Evolutionary conservation across 2,329 filamentous ascomycete genomes (phyloP).

Genomic region (Apiospora hydei): DNA sequence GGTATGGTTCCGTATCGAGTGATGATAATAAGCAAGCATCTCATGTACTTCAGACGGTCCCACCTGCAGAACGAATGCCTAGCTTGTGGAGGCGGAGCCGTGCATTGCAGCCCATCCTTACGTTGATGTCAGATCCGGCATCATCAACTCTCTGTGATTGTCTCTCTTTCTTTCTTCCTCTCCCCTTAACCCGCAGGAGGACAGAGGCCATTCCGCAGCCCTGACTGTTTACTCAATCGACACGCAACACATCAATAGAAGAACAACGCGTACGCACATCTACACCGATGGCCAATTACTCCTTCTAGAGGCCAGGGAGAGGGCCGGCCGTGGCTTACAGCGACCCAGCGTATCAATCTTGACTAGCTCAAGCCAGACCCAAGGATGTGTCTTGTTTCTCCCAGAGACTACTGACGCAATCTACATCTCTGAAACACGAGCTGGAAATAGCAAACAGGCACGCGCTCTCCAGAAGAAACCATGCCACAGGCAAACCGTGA

Average conservation of each 20-base stretch:
- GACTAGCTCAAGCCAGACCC: slow-evolving; percentile 10
- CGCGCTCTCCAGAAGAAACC: slow-evolving; percentile 8
- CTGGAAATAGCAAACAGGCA: slow-evolving; percentile 18
- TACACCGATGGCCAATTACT: neutral
- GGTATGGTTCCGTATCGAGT: neutral
- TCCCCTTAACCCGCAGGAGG: neutral
- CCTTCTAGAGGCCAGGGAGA: neutral
- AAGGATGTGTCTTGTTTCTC: slow-evolving; percentile 17
- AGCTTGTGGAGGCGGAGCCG: slow-evolving; percentile 29
- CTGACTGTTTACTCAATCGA: neutral
- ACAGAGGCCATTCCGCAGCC: neutral
- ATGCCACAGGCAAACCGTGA: neutral
- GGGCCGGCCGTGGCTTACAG: neutral
- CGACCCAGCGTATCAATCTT: neutral
- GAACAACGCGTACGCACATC: neutral
- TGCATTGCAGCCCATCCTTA: slow-evolving; percentile 26
- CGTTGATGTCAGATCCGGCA: slow-evolving; percentile 12
- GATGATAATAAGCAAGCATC: slow-evolving; percentile 18
- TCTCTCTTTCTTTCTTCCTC: neutral
- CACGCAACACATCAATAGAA: neutral
- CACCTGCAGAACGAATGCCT: slow-evolving; percentile 22
- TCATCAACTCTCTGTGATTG: slow-evolving; percentile 1
- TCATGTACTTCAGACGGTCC: slow-evolving; percentile 28
- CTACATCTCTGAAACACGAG: slow-evolving; percentile 12
- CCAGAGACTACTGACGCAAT: slow-evolving; percentile 16